Evolutionary conservation across 257 asterid species (phyloP).

Genomic region (Solanum etuberosum): DNA sequence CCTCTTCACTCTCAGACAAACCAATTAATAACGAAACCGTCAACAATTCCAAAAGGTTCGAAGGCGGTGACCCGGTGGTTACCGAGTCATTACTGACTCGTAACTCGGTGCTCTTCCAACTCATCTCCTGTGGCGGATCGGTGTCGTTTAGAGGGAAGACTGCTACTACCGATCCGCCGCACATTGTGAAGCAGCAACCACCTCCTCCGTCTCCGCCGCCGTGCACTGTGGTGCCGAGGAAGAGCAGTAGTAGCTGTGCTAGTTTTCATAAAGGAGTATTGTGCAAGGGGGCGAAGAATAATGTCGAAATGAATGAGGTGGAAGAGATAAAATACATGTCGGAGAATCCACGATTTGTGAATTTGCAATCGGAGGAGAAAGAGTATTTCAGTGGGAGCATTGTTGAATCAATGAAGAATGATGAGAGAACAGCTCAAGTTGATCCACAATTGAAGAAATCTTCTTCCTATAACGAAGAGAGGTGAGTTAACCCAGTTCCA

Average conservation of each 20-base stretch:
- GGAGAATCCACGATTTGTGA: conserved; percentile 87
- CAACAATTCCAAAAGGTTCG: conserved; percentile 26
- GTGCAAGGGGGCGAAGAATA: conserved; percentile 12
- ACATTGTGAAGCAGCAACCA: neutral
- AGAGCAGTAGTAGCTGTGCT: conserved; percentile 33
- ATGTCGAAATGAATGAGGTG: conserved; percentile 17
- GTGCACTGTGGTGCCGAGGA: conserved; percentile 19
- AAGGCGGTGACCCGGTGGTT: conserved; percentile 39
- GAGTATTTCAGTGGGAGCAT: conserved; percentile 92
- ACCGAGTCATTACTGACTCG: conserved; percentile 45
- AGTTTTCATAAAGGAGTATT: conserved; percentile 38
- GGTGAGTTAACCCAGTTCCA: conserved; percentile 21
- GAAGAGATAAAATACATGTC: conserved; percentile 65
- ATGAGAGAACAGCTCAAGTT: conserved; percentile 15
- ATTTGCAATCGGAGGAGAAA: conserved; percentile 49
- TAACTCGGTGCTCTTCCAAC: conserved; percentile 57
- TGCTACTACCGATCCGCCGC: neutral
- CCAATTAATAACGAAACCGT: neutral
- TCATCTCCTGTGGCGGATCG: conserved; percentile 79
- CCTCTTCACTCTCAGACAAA: conserved; percentile 52
- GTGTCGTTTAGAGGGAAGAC: conserved; percentile 38
- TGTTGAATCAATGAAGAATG: conserved; percentile 41
- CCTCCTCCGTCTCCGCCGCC: conserved; percentile 7
- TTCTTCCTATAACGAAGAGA: conserved; percentile 69
- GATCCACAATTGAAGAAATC: conserved; percentile 54